phyloP scores from a whole-genome alignment of 1,284 basidiomycete genomes.

The Meira miltonrushii region DNA sequence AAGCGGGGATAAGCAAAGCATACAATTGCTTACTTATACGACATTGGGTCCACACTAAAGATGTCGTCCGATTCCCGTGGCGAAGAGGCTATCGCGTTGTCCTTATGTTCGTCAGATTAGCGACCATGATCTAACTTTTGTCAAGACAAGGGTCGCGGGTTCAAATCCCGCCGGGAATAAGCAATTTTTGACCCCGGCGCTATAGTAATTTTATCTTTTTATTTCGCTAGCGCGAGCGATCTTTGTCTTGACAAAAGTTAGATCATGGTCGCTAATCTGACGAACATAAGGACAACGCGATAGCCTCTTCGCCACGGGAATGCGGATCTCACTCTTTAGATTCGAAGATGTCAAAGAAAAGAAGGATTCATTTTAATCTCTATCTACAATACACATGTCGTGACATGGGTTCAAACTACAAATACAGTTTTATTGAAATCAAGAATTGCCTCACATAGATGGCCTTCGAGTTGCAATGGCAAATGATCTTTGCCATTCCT shows the following conservation, averaged over 20 bases:
- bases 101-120: not conserved
- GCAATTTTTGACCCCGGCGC: too few relatives aligned
- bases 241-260: not conserved
- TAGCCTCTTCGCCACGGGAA: not conserved
- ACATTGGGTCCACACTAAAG: too few relatives aligned
- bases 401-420: conserved; percentile 7
- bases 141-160: not conserved
- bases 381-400: not conserved
- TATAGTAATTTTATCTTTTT: too few relatives aligned
- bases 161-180: too few relatives aligned
- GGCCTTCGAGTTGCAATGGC: too few relatives aligned
- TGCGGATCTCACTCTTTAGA: not conserved
- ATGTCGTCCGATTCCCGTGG: not conserved
- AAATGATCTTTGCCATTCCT: too few relatives aligned
- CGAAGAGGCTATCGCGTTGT: not conserved
- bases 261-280: not conserved
- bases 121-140: not conserved
- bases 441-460: too few relatives aligned
- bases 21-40: too few relatives aligned
- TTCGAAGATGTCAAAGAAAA: not conserved
- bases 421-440: too few relatives aligned
- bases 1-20: too few relatives aligned
- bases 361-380: not conserved
- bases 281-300: not conserved
- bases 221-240: conserved; percentile 5